Conservation (phyloP, 2,329 filamentous ascomycete species). For the Podosphaera fusca region DNA sequence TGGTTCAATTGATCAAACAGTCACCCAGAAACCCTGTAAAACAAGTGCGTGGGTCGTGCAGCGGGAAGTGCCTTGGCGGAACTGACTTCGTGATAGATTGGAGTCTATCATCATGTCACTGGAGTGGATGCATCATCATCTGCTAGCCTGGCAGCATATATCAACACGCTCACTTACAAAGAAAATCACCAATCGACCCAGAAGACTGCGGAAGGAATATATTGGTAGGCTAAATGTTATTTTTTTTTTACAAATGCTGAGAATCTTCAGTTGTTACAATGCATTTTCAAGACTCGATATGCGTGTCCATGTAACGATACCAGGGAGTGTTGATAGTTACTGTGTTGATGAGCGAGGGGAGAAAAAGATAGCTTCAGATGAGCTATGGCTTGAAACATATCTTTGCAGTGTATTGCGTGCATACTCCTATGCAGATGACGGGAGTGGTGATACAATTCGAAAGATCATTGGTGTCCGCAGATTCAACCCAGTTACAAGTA, state of each 20-base stretch:
- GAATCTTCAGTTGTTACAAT: slow-evolving; percentile 60
- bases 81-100: slow-evolving; percentile 31
- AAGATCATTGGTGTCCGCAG: slow-evolving; percentile 92
- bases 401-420: slow-evolving; percentile 83
- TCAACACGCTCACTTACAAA: slow-evolving; percentile 88
- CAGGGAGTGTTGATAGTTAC: slow-evolving; percentile 88
- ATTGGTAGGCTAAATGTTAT: slow-evolving; percentile 39
- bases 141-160: slow-evolving; percentile 88
- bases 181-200: slow-evolving; percentile 52
- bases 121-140: slow-evolving; percentile 94
- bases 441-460: slow-evolving; percentile 79
- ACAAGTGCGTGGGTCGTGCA: slow-evolving; percentile 21
- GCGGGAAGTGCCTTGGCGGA: background rate
- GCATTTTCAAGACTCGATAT: slow-evolving; percentile 94
- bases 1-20: slow-evolving; percentile 81
- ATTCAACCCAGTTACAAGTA: slow-evolving; percentile 94
- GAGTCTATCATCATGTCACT: slow-evolving; percentile 94
- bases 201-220: slow-evolving; percentile 83
- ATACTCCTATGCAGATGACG: slow-evolving; percentile 91
- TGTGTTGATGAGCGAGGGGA: slow-evolving; percentile 93
- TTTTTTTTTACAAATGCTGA: slow-evolving; percentile 12
- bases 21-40: slow-evolving; percentile 31
- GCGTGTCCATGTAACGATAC: slow-evolving; percentile 94
- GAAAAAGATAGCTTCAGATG: slow-evolving; percentile 78
- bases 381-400: slow-evolving; percentile 93